phyloP scores from a whole-genome alignment of 495 filamentous ascomycete species.

The Penicillium herquei region DNA sequence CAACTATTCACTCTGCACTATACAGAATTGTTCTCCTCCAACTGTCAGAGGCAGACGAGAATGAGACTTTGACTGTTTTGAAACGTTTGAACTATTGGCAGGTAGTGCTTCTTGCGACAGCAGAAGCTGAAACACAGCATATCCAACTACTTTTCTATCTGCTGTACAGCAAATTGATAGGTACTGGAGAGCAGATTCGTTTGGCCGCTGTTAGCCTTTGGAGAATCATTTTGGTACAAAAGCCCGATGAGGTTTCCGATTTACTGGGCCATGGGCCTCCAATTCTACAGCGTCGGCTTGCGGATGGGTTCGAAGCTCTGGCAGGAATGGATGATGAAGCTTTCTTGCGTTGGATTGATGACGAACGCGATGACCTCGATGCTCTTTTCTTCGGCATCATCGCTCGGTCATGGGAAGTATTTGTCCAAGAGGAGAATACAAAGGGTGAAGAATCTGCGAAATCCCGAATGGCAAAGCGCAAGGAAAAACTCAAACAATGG shows the following conservation, averaged over 20 bases:
- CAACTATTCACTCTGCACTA: slow-evolving; percentile 70
- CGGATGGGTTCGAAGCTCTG: slow-evolving; percentile 76
- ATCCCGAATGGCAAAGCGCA: slow-evolving; percentile 65
- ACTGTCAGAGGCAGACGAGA: slow-evolving; percentile 77
- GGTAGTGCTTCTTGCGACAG: slow-evolving; percentile 75
- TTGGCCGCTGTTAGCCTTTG: slow-evolving; percentile 78
- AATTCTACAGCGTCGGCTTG: slow-evolving; percentile 68
- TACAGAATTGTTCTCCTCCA: slow-evolving; percentile 73
- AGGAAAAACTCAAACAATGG: slow-evolving; percentile 80
- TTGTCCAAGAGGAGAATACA: slow-evolving; percentile 74
- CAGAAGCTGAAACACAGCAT: slow-evolving; percentile 71
- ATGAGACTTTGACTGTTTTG: slow-evolving; percentile 65
- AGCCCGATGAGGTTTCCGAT: slow-evolving; percentile 74
- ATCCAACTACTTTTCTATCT: slow-evolving; percentile 85
- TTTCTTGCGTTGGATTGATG: slow-evolving; percentile 85
- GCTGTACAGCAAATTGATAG: slow-evolving; percentile 79
- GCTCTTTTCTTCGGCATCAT: slow-evolving; percentile 73
- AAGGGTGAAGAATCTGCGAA: slow-evolving; percentile 70
- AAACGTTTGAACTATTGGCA: slow-evolving; percentile 94
- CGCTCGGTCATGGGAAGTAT: slow-evolving; percentile 79
- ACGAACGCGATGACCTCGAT: slow-evolving; percentile 78
- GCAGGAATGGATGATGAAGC: slow-evolving; percentile 82
- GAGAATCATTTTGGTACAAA: slow-evolving; percentile 90
- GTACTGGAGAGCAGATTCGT: slow-evolving; percentile 61
- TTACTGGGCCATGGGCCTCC: slow-evolving; percentile 68